Evolutionary conservation across 2,329 filamentous ascomycete species (phyloP).

Genomic region (Cladosporium cucumerinum): DNA sequence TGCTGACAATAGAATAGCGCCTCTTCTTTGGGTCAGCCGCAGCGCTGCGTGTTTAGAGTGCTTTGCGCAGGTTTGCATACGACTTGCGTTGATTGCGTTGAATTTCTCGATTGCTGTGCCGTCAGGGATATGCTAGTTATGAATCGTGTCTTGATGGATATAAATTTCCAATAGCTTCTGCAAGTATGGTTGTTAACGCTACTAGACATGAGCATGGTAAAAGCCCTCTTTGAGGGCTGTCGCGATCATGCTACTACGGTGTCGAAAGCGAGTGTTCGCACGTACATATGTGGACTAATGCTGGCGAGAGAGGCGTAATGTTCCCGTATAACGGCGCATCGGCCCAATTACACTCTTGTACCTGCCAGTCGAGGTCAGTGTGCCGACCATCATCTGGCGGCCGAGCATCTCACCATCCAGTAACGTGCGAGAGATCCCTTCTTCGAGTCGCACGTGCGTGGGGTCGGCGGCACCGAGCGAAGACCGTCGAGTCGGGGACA

Average conservation of each 20-base stretch:
- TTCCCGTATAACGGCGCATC: background rate
- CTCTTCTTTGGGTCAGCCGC: background rate
- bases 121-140: background rate
- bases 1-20: background rate
- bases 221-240: too few relatives aligned
- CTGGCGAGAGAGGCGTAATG: background rate
- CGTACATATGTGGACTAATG: background rate
- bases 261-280: background rate
- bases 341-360: constrained; percentile 3
- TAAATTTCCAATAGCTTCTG: background rate
- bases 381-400: constrained; percentile 3
- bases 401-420: background rate
- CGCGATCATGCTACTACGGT: background rate
- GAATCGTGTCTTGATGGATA: background rate
- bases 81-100: background rate
- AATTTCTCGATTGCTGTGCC: background rate
- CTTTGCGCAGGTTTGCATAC: background rate
- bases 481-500: background rate
- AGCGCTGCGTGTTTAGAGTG: background rate
- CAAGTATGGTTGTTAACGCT: background rate
- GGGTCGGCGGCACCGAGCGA: background rate
- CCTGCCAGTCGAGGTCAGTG: background rate
- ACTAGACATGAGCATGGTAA: background rate
- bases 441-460: constrained; percentile 7
- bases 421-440: background rate